Evolutionary conservation across 345 rosid species (phyloP).

Genomic region (Schrenkiella parvula): DNA sequence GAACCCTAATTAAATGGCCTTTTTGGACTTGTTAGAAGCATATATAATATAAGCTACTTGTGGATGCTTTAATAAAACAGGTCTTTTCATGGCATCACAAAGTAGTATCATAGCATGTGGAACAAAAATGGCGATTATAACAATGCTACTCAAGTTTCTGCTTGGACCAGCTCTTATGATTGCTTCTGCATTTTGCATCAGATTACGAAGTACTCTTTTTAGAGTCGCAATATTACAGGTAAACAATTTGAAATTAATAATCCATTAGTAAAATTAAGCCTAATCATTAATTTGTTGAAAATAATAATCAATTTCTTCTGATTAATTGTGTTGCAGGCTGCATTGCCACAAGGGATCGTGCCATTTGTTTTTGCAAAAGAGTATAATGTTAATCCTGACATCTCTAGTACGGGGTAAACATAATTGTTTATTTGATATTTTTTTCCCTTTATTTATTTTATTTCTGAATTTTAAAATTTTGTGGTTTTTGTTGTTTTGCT

Average conservation of each 20-base stretch:
- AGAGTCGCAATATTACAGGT: conserved; percentile 76
- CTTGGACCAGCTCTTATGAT: conserved; percentile 76
- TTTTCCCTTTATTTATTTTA: background rate
- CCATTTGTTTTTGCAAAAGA: conserved; percentile 93
- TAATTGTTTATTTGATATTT: background rate
- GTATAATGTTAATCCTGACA: conserved; percentile 72
- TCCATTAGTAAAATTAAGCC: background rate
- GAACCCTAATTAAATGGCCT: background rate
- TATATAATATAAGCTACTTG: background rate
- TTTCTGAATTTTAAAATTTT: background rate
- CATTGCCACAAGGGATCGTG: conserved; percentile 87
- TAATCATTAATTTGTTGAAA: background rate
- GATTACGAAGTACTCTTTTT: conserved; percentile 45
- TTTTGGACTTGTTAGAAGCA: background rate
- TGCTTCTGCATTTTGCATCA: conserved; percentile 45
- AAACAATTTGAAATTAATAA: background rate
- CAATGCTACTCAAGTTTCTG: conserved; percentile 60
- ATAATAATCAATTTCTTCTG: background rate
- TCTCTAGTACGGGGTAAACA: conserved; percentile 66
- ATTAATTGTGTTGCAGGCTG: conserved; percentile 50
- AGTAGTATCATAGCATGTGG: conserved; percentile 77
- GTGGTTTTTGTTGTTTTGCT: background rate
- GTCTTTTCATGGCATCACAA: conserved; percentile 81
- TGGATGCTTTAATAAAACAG: conserved; percentile 30
- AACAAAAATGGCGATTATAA: conserved; percentile 40